phyloP scores from a whole-genome alignment of 176 grass and related monocot species.

The Pontederia crassipes region DNA sequence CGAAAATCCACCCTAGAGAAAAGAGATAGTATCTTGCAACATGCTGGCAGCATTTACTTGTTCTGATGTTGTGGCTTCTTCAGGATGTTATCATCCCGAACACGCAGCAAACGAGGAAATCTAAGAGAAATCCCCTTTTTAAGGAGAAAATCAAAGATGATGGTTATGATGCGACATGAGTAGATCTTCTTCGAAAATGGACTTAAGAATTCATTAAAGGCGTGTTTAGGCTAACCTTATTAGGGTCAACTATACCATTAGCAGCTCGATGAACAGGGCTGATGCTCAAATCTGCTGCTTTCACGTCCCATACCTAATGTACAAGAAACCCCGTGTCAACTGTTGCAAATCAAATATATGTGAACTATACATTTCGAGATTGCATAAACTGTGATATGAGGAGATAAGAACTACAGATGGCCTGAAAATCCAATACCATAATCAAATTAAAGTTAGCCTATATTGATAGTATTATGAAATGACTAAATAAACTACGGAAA shows the following conservation, averaged over 20 bases:
- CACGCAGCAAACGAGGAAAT: slow-evolving; percentile 71
- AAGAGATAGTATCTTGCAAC: neutral
- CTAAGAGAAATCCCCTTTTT: slow-evolving; percentile 83
- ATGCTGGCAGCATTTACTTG: slow-evolving; percentile 35
- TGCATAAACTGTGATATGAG: no score
- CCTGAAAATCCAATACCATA: no score
- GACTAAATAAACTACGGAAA: no score
- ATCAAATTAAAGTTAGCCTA: no score
- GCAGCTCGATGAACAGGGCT: slow-evolving; percentile 98
- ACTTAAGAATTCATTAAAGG: no score
- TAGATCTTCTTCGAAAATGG: no score
- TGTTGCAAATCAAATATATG: neutral
- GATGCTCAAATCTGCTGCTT: slow-evolving; percentile 98
- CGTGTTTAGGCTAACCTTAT: slow-evolving; percentile 39
- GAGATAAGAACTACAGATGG: no score
- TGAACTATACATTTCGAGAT: no score
- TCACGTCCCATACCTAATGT: slow-evolving; percentile 91
- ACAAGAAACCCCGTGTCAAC: slow-evolving; percentile 1
- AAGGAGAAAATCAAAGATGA: neutral
- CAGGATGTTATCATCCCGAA: slow-evolving; percentile 81
- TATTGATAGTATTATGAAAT: no score
- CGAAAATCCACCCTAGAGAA: neutral
- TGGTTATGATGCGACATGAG: no score
- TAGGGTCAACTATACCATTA: slow-evolving; percentile 80
- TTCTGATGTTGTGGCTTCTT: slow-evolving; percentile 76